Base-by-base conservation (phyloP, 1,139 yeast species). In the Eremothecium coryli region DNA sequence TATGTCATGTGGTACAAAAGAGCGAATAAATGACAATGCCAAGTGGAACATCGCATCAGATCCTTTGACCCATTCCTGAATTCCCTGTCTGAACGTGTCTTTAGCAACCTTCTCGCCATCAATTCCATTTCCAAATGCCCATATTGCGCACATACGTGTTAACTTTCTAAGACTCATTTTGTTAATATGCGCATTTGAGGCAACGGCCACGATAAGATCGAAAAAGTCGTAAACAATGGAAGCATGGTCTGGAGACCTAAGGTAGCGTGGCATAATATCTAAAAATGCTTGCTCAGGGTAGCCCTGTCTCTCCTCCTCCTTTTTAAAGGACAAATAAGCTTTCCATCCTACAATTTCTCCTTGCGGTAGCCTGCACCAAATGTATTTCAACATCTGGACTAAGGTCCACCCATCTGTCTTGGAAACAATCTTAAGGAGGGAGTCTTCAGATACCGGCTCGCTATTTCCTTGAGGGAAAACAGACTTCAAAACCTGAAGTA, bases 1-100 rank as follows among this genome's bases (percentile, higher is more conserved):
- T 20, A 51, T 70, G 39, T 68, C 74, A 28, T 73, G 75, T 0
- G 88, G 88, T 10, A 81, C 66, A 78, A 84, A 78, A 14, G 94
- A 77, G 43, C 93, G 69, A 38, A 86, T 60, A 49, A 85, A 86
- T 2, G 95, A 73, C 21, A 84, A 59, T 22, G 85, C 65, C 28
- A 86, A 58, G 56, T 86, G 96, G 50, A 82, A 82, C 58, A 84
- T 71, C 0, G 95, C 95, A 50, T 82, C 86, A 5, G 93, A 78
- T 2, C 88, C 84, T 2, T 81, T 74, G 33, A 76, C 64, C 95
- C 95, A 85, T 33, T 72, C 70, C 25, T 73, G 73, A 34, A 85
- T 57, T 2, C 95, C 95, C 43, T 82, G 78, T 26, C 71, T 69
- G 52, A 82, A 84, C 23, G 64, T 49, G 41, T 63, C 58, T 17